Evolutionary conservation across 2,329 filamentous ascomycete species (phyloP), one percentile per base, ranked within the genome.

Genomic region (Orbilia oligospora): DNA sequence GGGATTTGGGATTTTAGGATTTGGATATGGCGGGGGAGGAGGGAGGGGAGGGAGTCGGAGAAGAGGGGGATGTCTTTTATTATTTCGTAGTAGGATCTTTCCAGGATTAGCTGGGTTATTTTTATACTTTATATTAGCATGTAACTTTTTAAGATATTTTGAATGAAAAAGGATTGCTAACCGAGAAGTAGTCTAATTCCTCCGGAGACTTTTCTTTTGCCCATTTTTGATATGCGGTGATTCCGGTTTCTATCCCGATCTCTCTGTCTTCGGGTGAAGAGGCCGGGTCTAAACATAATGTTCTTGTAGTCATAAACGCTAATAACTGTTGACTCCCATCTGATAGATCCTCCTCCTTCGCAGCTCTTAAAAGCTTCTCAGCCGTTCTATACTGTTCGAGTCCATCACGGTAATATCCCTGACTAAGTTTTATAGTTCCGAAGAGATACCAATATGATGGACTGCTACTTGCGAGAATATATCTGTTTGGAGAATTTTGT

Each of bases 371-470:
- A 24, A 78, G 27, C 24, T 41, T 65, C 20, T 61, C 44, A 1
- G 75, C 53, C 22, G 63, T 65, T 12, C 18, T 36, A 44, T 72
- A 78, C 8, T 69, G 49, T 33, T 56, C 68, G 6, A 46, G 61
- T 46, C 68, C 75, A 5, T 78, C 75, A 8, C 63, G 61, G 38
- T 72, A 65, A 48, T 78, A 78, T 1, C 75, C 75, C 16, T 78
- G 75, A 16, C 64, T 64, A 9, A 78, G 53, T n/a, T 78, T 78
- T 36, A 78, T 22, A 8, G 44, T 53, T 10, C 75, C 75, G 5
- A 68, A 61, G 5, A 78, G 48, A 30, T 61, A 72, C 44, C 46
- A 67, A 33, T 72, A 72, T 10, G 75, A 78, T 5, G 75, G 68
- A 36, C 68, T 68, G 24, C 27, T 20, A 33, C 24, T 46, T 18